Conservation (phyloP, 2,329 filamentous ascomycete genomes). For the Alternaria ethzedia region DNA sequence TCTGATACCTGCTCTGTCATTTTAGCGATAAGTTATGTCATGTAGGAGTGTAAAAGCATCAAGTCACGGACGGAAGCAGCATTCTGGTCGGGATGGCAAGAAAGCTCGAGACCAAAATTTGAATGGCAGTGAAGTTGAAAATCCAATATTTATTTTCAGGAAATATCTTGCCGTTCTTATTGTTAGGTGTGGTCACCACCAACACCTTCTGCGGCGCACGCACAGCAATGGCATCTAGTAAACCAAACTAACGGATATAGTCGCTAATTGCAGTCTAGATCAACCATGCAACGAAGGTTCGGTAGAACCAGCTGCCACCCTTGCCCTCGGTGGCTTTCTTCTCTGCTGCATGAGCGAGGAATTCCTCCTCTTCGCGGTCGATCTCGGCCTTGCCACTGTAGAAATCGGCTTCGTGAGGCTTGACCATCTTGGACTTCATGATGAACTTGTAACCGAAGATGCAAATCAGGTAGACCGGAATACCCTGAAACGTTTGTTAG, state of each 20-base stretch:
- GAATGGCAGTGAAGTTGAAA: neutral
- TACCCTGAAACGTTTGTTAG: conserved; percentile 65
- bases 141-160: neutral
- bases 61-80: neutral
- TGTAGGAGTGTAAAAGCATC: neutral
- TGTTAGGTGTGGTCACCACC: neutral
- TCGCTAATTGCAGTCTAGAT: conserved; percentile 53
- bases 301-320: conserved; percentile 61
- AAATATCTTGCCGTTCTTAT: neutral
- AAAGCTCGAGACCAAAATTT: neutral
- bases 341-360: conserved; percentile 63
- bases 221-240: neutral
- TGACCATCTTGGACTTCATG: conserved; percentile 49
- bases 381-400: conserved; percentile 76
- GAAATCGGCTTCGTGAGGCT: conserved; percentile 68
- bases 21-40: neutral
- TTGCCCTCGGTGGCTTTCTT: conserved; percentile 44
- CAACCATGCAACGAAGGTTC: conserved; percentile 65
- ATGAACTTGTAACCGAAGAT: conserved; percentile 63
- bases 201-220: neutral
- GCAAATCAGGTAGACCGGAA: conserved; percentile 72
- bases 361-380: conserved; percentile 74
- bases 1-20: neutral
- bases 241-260: neutral
- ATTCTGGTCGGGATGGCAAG: neutral